Evolutionary conservation across 306 rosid species (phyloP), one percentile per base, ranked within the genome.

Genomic region (Macrotyloma uniflorum): DNA sequence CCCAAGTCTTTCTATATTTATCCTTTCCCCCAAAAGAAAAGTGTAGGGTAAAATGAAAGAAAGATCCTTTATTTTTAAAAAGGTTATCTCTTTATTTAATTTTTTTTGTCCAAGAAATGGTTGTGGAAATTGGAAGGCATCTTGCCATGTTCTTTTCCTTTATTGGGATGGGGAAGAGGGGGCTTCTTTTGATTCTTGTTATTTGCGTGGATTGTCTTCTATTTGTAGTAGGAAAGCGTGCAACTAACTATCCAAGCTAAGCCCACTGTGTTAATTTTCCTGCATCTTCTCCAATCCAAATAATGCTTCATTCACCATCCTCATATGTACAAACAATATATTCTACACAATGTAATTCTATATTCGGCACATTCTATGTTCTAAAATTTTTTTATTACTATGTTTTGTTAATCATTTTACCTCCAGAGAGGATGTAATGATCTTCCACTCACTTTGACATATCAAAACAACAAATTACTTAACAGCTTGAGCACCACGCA

Each of bases 141-240:
- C 85, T 71, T 79, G 40, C 3, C 19, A 26, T 13, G 82, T 70
- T 76, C 64, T 50, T 49, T 75, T 66, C 14, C 54, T 83, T 79
- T 70, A 43, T 74, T 46, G 87, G 81, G 77, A 62, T 45, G 85
- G 36, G 61, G 72, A 61, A 58, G 35, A 57, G 5, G 4, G 40
- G 20, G n/a, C 6, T 13, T 14, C 11, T 30, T 58, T 30, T 59
- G 40, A 6, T 76, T 63, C 72, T 83, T 83, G 84, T 67, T 63
- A 32, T 66, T 74, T 57, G 79, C 78, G 55, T 9, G 23, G 55
- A 20, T 70, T 77, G 87, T 79, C 73, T 40, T 79, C n/a, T 15
- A 74, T 36, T 6, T 28, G 63, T 49, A 11, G 35, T 12, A 18
- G 8, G 58, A 30, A 55, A 43, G 18, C 59, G 67, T 68, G 66